Evolutionary conservation across 257 asterid genomes (phyloP), one percentile per base, ranked within the genome.

Genomic region (Verbena officinalis): DNA sequence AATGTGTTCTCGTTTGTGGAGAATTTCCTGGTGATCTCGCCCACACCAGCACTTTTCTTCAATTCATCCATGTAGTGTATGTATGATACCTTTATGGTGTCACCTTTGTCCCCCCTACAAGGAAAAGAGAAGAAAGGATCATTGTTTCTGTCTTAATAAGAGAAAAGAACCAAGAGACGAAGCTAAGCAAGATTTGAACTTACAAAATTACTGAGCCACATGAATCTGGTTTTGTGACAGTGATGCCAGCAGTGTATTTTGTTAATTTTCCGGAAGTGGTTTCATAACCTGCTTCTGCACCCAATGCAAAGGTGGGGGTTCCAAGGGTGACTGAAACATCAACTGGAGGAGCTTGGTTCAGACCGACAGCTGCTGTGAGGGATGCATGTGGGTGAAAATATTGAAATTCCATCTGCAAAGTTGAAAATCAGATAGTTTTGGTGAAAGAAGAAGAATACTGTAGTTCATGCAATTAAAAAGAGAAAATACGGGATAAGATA

Each of bases 341-440:
- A 34, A 88, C 58, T 22, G 84, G 79, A 33, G 95, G 98, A 16
- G 76, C 59, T 75, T 86, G 83, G 51, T 70, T 86, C 64, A 80
- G 74, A 65, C 90, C 88, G 52, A 77, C 83, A 51, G 95, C 95
- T 59, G 95, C 79, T 67, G 87, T 62, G 30, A 91, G 69, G 52
- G 91, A 75, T 62, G 96, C 98, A 77, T 91, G 87, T 61, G 86
- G 95, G 66, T 88, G 96, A 77, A 80, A 86, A 72, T 91, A 86
- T 49, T 88, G 95, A 67, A 88, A 69, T 78, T 91, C 95, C 52
- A 86, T 54, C 98, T 89, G 83, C 80, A 78, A 2, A 27, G 55
- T 68, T 17, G 21, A 49, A 17, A 20, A 13, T 19, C 30, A 27
- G 38, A 62, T 57, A 36, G 63, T 58, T 66, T 70, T 34, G 57